phyloP scores from a whole-genome alignment of 805 yeast genomes.

The Lipomyces anomalus region DNA sequence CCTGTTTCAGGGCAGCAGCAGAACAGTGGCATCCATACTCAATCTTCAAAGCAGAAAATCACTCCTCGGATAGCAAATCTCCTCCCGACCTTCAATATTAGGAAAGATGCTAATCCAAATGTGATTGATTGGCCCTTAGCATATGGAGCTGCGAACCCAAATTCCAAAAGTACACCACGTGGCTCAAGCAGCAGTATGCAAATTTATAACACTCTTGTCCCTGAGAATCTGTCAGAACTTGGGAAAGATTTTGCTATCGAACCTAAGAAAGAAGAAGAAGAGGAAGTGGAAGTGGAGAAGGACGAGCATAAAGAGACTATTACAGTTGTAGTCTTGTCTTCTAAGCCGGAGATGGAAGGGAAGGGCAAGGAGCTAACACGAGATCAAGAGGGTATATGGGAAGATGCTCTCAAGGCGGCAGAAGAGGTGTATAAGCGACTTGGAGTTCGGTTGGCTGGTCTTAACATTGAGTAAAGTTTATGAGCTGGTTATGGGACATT shows the following conservation, averaged over 20 bases:
- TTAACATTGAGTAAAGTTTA: constrained; percentile 11
- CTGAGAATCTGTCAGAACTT: constrained; percentile 26
- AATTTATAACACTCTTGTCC: constrained; percentile 25
- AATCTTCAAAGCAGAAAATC: constrained; percentile 6
- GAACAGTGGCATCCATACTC: background rate
- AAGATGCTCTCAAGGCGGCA: constrained; percentile 30
- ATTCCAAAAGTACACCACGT: background rate
- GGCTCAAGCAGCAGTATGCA: constrained; percentile 20
- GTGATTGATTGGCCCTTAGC: constrained; percentile 25
- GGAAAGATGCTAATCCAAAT: constrained; percentile 23
- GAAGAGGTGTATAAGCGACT: constrained; percentile 29
- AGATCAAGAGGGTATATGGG: constrained; percentile 27
- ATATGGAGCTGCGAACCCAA: constrained; percentile 4
- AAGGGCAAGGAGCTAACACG: constrained; percentile 2
- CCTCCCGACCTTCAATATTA: constrained; percentile 17
- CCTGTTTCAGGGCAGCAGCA: background rate
- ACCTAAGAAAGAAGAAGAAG: constrained; percentile 6
- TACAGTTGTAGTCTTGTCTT: constrained; percentile 19
- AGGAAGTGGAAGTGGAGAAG: constrained; percentile 4
- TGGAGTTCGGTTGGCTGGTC: constrained; percentile 24
- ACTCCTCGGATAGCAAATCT: constrained; percentile 22
- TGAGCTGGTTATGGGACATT: no score
- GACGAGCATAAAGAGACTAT: constrained; percentile 6
- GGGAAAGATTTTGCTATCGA: constrained; percentile 24
- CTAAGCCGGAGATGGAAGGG: constrained; percentile 25